These are phyloP conservation scores for Phytophthora sansomeana DNA, from an alignment of 352 stramenopile genomes.

Conservation along the genomic window DNA sequence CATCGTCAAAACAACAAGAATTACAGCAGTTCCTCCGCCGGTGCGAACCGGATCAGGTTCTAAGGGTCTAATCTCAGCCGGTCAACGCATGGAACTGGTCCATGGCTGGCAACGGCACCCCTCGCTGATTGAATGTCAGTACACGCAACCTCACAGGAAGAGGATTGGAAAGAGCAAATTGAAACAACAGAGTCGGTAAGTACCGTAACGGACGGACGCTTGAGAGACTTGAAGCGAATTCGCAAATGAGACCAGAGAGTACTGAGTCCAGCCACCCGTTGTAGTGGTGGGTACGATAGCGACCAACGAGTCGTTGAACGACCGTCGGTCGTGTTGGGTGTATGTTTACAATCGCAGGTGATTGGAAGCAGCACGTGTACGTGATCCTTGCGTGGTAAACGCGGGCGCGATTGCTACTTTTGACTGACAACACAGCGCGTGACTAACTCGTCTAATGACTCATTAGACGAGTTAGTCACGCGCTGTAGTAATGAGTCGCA, in stretches of 20 bases:
- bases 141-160: slow-evolving; percentile 5
- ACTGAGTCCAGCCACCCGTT: too few relatives aligned
- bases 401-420: not conserved
- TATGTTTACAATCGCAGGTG: slow-evolving; percentile 10
- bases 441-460: too few relatives aligned
- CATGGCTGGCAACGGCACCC: slow-evolving; percentile 61
- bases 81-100: slow-evolving; percentile 55
- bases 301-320: too few relatives aligned
- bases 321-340: not conserved
- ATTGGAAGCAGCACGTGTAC: slow-evolving; percentile 10
- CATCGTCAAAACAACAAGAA: slow-evolving; percentile 41
- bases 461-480: too few relatives aligned
- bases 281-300: too few relatives aligned
- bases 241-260: slow-evolving; percentile 28
- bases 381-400: not conserved
- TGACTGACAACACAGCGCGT: not conserved
- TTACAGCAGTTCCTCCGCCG: slow-evolving; percentile 69
- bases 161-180: slow-evolving; percentile 21
- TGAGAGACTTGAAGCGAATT: slow-evolving; percentile 8
- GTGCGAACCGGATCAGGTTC: slow-evolving; percentile 73
- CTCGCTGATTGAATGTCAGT: slow-evolving; percentile 64
- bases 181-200: too few relatives aligned
- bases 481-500: too few relatives aligned
- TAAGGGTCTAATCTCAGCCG: slow-evolving; percentile 73
- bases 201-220: not conserved